These are phyloP conservation scores for Neocucurbitaria cava DNA, from an alignment of 2,329 filamentous ascomycete species.

Conservation along the genomic window DNA sequence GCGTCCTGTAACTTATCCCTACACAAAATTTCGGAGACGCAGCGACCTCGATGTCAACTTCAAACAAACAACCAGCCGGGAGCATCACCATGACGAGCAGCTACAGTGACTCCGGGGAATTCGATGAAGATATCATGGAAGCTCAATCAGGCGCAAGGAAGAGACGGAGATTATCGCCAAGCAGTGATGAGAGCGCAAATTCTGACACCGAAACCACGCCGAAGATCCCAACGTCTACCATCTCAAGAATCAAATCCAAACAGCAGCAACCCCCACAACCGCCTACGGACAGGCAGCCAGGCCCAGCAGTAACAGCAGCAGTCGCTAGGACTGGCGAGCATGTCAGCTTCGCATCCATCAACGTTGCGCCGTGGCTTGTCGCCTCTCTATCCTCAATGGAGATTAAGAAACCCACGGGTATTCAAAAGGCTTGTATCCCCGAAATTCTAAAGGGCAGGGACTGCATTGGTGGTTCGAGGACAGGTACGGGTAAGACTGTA, in stretches of 20 bases:
- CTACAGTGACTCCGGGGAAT: constrained; percentile 26
- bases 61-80: constrained; percentile 2
- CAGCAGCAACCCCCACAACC: constrained; percentile 17
- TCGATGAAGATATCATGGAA: constrained; percentile 36
- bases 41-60: constrained; percentile 1
- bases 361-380: constrained; percentile 86
- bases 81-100: constrained; percentile 19
- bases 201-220: constrained; percentile 18
- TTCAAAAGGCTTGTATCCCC: constrained; percentile 92
- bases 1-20: constrained; percentile 19
- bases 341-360: constrained; percentile 73
- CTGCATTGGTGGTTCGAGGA: constrained; percentile 90
- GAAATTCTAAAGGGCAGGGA: constrained; percentile 90
- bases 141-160: constrained; percentile 45
- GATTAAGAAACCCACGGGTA: constrained; percentile 87
- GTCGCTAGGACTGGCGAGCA: constrained; percentile 44
- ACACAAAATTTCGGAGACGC: constrained; percentile 36
- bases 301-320: neutral
- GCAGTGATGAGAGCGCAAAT: constrained; percentile 18
- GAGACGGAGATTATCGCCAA: constrained; percentile 43
- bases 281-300: neutral
- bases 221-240: constrained; percentile 25
- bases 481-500: constrained; percentile 96
- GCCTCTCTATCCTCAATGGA: constrained; percentile 78
- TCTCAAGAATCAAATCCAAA: constrained; percentile 47